Evolutionary conservation across 192 early-diverging fungal species (phyloP).

Genomic region (Chytriomyces confervae): DNA sequence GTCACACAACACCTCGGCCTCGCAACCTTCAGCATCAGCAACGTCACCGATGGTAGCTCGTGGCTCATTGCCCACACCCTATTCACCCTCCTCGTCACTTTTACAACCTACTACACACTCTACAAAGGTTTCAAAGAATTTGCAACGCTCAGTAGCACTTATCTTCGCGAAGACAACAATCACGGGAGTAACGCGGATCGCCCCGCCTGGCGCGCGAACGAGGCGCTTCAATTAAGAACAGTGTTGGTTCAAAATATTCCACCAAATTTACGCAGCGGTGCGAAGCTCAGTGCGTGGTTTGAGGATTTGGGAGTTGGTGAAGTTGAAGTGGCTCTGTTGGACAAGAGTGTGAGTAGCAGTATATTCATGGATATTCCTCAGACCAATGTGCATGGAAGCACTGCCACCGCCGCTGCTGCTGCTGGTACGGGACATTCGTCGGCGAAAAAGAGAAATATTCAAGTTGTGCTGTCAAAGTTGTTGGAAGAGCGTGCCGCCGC

Average conservation of each 20-base stretch:
- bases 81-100: constrained; percentile 48
- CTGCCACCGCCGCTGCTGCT: not conserved
- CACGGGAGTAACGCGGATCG: constrained; percentile 20
- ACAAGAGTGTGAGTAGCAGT: constrained; percentile 34
- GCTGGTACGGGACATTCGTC: not conserved
- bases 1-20: not conserved
- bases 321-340: constrained; percentile 51
- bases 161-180: constrained; percentile 40
- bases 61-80: constrained; percentile 48
- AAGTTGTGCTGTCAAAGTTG: constrained; percentile 31
- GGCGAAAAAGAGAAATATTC: constrained; percentile 7
- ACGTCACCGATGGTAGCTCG: constrained; percentile 40
- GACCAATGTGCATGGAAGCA: not conserved
- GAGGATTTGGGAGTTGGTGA: constrained; percentile 50
- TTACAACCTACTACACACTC: constrained; percentile 42
- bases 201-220: constrained; percentile 45
- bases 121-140: constrained; percentile 48
- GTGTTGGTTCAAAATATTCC: constrained; percentile 59
- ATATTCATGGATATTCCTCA: not conserved
- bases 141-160: constrained; percentile 29
- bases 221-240: constrained; percentile 54
- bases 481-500: constrained; percentile 26
- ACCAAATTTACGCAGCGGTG: constrained; percentile 44
- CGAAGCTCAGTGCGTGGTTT: constrained; percentile 53
- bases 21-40: constrained; percentile 34